Evolutionary conservation across 495 filamentous ascomycete species (phyloP), one percentile per base, ranked within the genome.

Genomic region (Penicillium angulare): DNA sequence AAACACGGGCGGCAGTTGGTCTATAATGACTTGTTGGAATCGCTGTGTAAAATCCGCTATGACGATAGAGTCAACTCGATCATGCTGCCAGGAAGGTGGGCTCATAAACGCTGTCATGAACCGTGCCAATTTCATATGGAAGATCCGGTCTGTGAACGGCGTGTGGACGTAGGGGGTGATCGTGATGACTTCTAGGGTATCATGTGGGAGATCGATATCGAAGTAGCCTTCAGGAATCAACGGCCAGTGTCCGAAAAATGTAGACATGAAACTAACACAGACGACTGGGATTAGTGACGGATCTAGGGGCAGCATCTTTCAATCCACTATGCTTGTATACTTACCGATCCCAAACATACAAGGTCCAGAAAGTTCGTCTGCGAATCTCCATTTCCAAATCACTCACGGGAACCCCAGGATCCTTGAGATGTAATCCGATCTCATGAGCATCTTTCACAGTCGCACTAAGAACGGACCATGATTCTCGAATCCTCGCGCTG

Each of bases 171-270:
- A 56, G 3, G 57, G 53, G 4, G 16, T 53, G 13, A 36, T 16
- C 0, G 49, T 31, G 15, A 53, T 15, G 0, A 46, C 23, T 16
- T 56, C 45, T 0, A 60, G 36, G 17, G 17, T 53, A 16, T 60
- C 53, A 22, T 53, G 38, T 0, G 57, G 57, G 9, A 29, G 53
- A 7, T 60, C 57, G 13, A 56, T 47, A 26, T 60, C 49, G 8
- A 56, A 56, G 20, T 60, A 60, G 12, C 53, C 57, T 23, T 60
- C 57, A 3, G 57, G 57, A 12, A 60, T 60, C 5, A 60, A 42
- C 7, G 57, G 57, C 57, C 57, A 60, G 9, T 53, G 46, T 12
- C 53, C 53, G 21, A 60, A 53, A 29, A 47, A 50, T 12, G 49
- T 27, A 18, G 49, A 56, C 49, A 56, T 56, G 20, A 47, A 56